Evolutionary conservation across 768 basidiomycete genomes (phyloP).

Genomic region (Leucogyrophana mollusca): DNA sequence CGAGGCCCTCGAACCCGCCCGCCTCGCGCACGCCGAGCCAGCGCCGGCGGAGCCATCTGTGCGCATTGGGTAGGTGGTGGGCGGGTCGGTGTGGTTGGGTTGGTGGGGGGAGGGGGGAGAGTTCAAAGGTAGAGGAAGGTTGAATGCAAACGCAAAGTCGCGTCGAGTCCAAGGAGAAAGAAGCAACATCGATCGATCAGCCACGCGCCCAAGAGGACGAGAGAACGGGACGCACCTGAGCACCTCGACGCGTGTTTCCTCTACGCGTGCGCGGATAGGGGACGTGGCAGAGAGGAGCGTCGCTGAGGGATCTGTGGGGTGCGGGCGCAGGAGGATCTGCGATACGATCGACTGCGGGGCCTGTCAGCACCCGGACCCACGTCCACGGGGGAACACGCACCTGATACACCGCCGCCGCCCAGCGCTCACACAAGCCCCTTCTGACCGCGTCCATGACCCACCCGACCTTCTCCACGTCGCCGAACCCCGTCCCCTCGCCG

Average conservation of each 20-base stretch:
- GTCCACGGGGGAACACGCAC: constrained; percentile 31
- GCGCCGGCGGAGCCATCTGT: constrained; percentile 74
- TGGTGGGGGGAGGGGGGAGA: neutral
- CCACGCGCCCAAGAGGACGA: no score
- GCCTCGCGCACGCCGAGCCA: constrained; percentile 76
- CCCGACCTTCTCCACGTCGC: constrained; percentile 77
- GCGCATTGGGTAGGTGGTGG: constrained; percentile 59
- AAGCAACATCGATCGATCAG: no score
- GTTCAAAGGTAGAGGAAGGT: neutral
- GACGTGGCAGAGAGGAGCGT: constrained; percentile 72
- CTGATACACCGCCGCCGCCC: constrained; percentile 76
- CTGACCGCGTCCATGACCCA: constrained; percentile 67
- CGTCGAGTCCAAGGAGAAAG: no score
- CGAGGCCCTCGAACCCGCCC: constrained; percentile 80
- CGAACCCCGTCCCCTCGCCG: constrained; percentile 57
- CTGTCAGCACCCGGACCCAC: neutral
- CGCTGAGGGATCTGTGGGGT: constrained; percentile 53
- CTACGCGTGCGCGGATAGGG: constrained; percentile 67
- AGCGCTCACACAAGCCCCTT: constrained; percentile 61
- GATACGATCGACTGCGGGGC: constrained; percentile 63
- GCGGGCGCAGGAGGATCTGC: constrained; percentile 66
- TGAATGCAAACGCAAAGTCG: no score
- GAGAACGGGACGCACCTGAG: no score
- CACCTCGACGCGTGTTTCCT: constrained; percentile 52
- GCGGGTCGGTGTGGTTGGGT: constrained; percentile 10